Evolutionary conservation across 2,329 filamentous ascomycete species (phyloP).

Genomic region (Colletotrichum lini): DNA sequence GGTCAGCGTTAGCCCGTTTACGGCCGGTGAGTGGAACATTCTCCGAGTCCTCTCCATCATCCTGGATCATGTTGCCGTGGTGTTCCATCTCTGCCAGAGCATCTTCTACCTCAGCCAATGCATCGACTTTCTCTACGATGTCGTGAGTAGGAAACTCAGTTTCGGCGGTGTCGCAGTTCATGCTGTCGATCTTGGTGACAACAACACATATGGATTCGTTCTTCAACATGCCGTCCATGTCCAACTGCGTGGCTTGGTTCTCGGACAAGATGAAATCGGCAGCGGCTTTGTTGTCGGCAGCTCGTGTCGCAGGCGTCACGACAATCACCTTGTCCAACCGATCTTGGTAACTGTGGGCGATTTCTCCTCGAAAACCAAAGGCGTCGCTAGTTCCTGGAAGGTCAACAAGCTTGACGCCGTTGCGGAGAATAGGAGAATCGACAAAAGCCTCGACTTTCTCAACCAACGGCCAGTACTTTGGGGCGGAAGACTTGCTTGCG

Average conservation of each 20-base stretch:
- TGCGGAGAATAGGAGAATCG: conserved; percentile 29
- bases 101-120: background rate
- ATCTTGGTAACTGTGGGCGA: conserved; percentile 25
- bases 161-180: conserved; percentile 25
- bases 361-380: conserved; percentile 31
- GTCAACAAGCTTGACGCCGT: conserved; percentile 43
- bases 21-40: no score
- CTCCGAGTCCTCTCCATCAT: no score
- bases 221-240: conserved; percentile 39
- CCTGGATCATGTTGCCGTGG: no score
- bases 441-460: conserved; percentile 40
- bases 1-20: no score
- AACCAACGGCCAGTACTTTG: conserved; percentile 41
- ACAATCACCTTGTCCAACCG: conserved; percentile 39
- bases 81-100: no score
- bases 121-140: background rate
- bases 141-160: conserved; percentile 19
- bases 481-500: background rate
- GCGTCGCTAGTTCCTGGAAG: conserved; percentile 43
- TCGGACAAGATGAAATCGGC: conserved; percentile 35
- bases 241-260: conserved; percentile 33
- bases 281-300: conserved; percentile 43
- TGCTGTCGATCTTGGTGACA: conserved; percentile 42
- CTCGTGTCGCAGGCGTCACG: conserved; percentile 36
- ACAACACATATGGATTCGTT: conserved; percentile 32